Conservation (phyloP, 805 yeast species). For the Candida jianshihensis region DNA sequence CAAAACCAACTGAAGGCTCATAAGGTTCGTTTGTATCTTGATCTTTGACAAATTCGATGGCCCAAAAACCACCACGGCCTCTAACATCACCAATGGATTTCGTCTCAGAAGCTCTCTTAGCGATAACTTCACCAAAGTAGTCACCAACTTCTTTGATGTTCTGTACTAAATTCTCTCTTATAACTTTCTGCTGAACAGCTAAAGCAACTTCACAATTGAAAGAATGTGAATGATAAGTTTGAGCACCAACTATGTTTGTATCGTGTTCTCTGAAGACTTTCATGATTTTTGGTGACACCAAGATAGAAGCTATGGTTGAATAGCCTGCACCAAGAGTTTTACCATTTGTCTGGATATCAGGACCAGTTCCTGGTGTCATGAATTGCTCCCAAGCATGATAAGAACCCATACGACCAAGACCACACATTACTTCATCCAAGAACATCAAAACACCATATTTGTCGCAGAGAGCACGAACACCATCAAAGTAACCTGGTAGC, state of each 20-base stretch:
- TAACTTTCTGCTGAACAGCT: conserved; percentile 37
- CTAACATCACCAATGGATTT: conserved; percentile 42
- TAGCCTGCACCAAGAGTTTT: conserved; percentile 43
- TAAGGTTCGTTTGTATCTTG: conserved; percentile 40
- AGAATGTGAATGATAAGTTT: conserved; percentile 42
- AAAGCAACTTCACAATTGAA: conserved; percentile 40
- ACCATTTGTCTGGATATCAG: conserved; percentile 42
- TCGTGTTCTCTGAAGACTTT: conserved; percentile 24
- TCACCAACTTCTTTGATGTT: conserved; percentile 38
- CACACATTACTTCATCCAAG: conserved; percentile 52
- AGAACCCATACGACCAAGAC: conserved; percentile 45
- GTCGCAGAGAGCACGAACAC: conserved; percentile 37
- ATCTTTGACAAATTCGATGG: conserved; percentile 43
- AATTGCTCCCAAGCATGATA: conserved; percentile 39
- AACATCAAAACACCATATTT: conserved; percentile 44
- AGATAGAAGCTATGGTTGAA: conserved; percentile 39
- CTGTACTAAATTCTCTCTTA: conserved; percentile 27
- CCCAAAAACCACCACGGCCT: conserved; percentile 52
- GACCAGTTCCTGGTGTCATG: conserved; percentile 29
- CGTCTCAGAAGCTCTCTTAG: conserved; percentile 23
- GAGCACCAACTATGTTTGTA: conserved; percentile 34
- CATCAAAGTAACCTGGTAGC: conserved; percentile 39
- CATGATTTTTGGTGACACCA: conserved; percentile 31
- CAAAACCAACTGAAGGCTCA: conserved; percentile 24
- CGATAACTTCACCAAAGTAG: conserved; percentile 32